A percentile compares a stretch with the other conserved stretches of the same genome.
Evolutionary conservation across 805 yeast species (phyloP).

Genomic region (Barnettozyma botsteinii): DNA sequence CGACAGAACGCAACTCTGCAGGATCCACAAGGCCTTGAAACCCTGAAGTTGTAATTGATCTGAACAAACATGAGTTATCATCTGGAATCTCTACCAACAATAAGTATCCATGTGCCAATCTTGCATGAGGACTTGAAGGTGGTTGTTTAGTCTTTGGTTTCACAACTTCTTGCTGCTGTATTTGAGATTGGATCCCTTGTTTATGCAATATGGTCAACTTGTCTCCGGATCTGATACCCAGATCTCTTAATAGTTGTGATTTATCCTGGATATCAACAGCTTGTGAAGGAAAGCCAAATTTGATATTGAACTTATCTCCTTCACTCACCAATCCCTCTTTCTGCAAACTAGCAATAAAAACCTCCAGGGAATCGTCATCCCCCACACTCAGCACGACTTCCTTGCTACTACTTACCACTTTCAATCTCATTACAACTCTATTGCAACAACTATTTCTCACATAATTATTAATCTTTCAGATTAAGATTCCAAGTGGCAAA

Average conservation of each 20-base stretch:
- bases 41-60: constrained; percentile 52
- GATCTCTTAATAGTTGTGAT: constrained; percentile 27
- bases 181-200: background rate
- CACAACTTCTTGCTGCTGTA: background rate
- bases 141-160: background rate
- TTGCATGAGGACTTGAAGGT: constrained; percentile 9
- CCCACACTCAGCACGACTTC: constrained; percentile 32
- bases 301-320: constrained; percentile 26
- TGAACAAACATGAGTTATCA: constrained; percentile 74
- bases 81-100: constrained; percentile 59
- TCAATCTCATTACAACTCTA: constrained; percentile 41
- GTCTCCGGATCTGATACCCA: constrained; percentile 55
- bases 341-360: constrained; percentile 25
- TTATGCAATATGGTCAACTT: constrained; percentile 38
- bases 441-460: too few species aligned
- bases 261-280: constrained; percentile 29
- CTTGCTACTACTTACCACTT: constrained; percentile 25
- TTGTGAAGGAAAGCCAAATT: constrained; percentile 60
- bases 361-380: constrained; percentile 31
- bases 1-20: constrained; percentile 44
- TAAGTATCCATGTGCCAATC: constrained; percentile 29
- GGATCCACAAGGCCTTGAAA: constrained; percentile 40
- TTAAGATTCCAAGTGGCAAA: too few species aligned
- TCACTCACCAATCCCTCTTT: constrained; percentile 5
- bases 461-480: too few species aligned